Base-by-base conservation (phyloP, 192 early-diverging fungal species). In the Radiomyces spectabilis region DNA sequence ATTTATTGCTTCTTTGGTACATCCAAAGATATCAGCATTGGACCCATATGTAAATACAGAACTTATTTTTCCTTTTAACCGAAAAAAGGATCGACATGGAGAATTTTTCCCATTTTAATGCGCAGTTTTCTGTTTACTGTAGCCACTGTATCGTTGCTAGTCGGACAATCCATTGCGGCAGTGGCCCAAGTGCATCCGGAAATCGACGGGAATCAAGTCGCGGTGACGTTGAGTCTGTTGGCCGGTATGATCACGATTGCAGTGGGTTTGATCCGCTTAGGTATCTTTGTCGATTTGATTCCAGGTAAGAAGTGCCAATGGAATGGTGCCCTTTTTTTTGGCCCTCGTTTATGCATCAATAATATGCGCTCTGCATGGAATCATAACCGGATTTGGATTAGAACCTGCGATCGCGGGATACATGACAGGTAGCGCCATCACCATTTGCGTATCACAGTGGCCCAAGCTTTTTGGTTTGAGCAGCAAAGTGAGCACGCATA, bases 261-360 rank as follows among this genome's bases (percentile, higher is more conserved):
- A 40, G 56, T 95, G 19, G 91, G 93, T 38, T 53, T 93, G 18
- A 60, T 92, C 13, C 78, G 87, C 10, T 69, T 95, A n/a, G 93
- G 93, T 5, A 80, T 88, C 47, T 67, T 93, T 43, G 82, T 93
- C 35, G 88, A 91, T 66, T 92, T 93, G 61, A 86, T 95, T 61
- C 85, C 93, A 15, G 66, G 59, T 59, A 59, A 16, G n/a, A 5
- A 8, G 6, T 35, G 5, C 33, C 8, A 4, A 13, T 42, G n/a
- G n/a, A 9, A 16, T 40, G 18, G 32, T 43, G n/a, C 24, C 4
- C 9, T 52, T 39, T 40, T 32, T 12, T 42, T 5, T 37, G 16
- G 5, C 33, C 8, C 22, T 32, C 33, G 32, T 39, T 40, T 3
- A 43, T 24, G 18, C 42, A 39, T 13, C 13, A 19, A 26, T 26